phyloP scores from a whole-genome alignment of 2,329 filamentous ascomycete species.

The Phialemoniopsis sp. region DNA sequence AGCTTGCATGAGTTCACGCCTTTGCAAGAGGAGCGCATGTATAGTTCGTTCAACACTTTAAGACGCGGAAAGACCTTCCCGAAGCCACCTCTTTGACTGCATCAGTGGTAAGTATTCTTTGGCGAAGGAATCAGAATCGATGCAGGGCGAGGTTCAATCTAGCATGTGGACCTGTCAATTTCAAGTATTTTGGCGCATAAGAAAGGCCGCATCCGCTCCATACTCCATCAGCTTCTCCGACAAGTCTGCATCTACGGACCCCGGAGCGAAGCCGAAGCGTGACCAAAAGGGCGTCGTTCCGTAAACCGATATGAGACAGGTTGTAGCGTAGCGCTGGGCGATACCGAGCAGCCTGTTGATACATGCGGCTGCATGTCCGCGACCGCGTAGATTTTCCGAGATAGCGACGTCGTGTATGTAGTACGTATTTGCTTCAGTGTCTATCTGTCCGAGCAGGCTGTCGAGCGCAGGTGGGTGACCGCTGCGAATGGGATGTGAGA shows the following conservation, averaged over 20 bases:
- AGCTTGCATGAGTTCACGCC: too few relatives aligned
- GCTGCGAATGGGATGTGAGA: slow-evolving; percentile 28
- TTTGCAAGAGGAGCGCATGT: too few relatives aligned
- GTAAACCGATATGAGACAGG: slow-evolving; percentile 28
- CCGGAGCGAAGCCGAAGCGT: slow-evolving; percentile 22
- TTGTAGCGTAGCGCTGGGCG: slow-evolving; percentile 16
- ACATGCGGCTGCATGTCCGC: slow-evolving; percentile 16
- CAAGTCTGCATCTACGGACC: slow-evolving; percentile 13
- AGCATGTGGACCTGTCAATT: not conserved
- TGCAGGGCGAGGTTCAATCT: too few relatives aligned
- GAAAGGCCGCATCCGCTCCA: slow-evolving; percentile 23
- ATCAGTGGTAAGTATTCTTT: too few relatives aligned
- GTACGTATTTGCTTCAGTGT: slow-evolving; percentile 23
- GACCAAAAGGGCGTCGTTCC: slow-evolving; percentile 25
- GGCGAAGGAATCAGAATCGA: too few relatives aligned
- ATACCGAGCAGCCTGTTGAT: slow-evolving; percentile 17
- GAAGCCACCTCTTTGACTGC: too few relatives aligned
- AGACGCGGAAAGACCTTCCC: too few relatives aligned
- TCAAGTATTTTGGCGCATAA: slow-evolving; percentile 9
- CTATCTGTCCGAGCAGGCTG: slow-evolving; percentile 19
- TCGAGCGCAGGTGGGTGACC: slow-evolving; percentile 23
- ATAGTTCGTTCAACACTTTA: too few relatives aligned
- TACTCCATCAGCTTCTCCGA: slow-evolving; percentile 22
- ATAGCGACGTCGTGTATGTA: slow-evolving; percentile 32
- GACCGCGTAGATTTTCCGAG: slow-evolving; percentile 17